Evolutionary conservation across 441 rosid species (phyloP).

Genomic region (Lepidium campestre): DNA sequence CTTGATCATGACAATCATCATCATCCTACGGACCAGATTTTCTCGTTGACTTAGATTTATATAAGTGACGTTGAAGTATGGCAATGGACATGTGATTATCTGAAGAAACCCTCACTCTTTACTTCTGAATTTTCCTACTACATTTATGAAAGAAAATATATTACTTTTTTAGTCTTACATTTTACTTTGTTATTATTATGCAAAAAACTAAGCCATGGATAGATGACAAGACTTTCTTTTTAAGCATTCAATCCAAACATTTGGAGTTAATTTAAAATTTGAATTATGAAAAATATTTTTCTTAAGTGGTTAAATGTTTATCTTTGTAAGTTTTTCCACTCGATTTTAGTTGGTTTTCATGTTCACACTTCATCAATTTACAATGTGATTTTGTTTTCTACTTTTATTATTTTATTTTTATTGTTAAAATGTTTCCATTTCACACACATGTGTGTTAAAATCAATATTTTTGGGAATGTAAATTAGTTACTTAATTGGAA

Average conservation of each 20-base stretch:
- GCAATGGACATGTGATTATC: conserved; percentile 25
- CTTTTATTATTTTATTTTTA: neutral
- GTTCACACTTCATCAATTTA: neutral
- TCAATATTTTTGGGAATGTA: neutral
- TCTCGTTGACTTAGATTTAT: conserved; percentile 24
- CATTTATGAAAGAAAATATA: conserved; percentile 19
- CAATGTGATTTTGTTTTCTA: neutral
- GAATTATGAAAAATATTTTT: no score
- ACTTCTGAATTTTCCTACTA: conserved; percentile 11
- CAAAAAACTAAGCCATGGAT: neutral
- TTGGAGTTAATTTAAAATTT: no score
- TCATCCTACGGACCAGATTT: conserved; percentile 29
- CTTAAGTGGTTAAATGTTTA: no score
- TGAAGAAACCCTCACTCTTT: conserved; percentile 27
- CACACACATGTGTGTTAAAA: neutral
- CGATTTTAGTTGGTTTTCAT: conserved; percentile 21
- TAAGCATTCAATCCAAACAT: no score
- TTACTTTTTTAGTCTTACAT: neutral
- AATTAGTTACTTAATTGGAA: neutral
- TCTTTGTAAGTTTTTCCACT: no score
- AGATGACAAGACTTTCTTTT: no score
- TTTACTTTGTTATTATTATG: neutral
- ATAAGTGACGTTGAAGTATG: conserved; percentile 24
- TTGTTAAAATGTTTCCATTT: neutral
- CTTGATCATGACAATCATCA: conserved; percentile 8